These are phyloP conservation scores for Bothriochloa decipiens DNA, from an alignment of 176 grass and related monocot species.

Conservation along the genomic window DNA sequence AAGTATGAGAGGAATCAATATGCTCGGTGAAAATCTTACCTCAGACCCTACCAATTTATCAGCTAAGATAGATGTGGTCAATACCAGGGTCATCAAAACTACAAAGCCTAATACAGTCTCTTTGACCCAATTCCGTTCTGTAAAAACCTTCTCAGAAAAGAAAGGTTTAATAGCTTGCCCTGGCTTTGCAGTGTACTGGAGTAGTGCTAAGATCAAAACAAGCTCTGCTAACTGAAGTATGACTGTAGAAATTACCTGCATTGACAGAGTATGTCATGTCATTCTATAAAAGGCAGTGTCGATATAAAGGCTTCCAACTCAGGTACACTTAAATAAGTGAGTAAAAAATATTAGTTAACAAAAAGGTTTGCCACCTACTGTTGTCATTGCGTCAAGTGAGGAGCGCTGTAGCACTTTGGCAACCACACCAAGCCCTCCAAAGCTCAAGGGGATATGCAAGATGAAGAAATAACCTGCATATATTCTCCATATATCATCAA, in stretches of 20 bases:
- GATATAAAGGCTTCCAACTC: not conserved
- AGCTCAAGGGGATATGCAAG: conserved; percentile 81
- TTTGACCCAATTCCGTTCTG: conserved; percentile 53
- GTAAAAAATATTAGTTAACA: not conserved
- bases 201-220: conserved; percentile 49
- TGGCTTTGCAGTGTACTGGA: conserved; percentile 57
- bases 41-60: conserved; percentile 60
- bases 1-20: not conserved
- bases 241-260: conserved; percentile 60
- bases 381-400: conserved; percentile 62
- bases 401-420: conserved; percentile 59
- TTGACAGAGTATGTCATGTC: conserved; percentile 18
- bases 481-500: conserved; percentile 71
- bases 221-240: conserved; percentile 67
- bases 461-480: conserved; percentile 85
- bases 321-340: not conserved
- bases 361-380: conserved; percentile 48
- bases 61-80: conserved; percentile 60
- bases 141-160: conserved; percentile 50
- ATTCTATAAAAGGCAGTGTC: not conserved
- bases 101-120: conserved; percentile 54
- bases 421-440: conserved; percentile 78
- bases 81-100: conserved; percentile 64
- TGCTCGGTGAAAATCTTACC: conserved; percentile 47
- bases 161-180: conserved; percentile 43